Evolutionary conservation across 768 basidiomycete species (phyloP), one percentile per base, ranked within the genome.

Genomic region (Leucocoprinus leucothites): DNA sequence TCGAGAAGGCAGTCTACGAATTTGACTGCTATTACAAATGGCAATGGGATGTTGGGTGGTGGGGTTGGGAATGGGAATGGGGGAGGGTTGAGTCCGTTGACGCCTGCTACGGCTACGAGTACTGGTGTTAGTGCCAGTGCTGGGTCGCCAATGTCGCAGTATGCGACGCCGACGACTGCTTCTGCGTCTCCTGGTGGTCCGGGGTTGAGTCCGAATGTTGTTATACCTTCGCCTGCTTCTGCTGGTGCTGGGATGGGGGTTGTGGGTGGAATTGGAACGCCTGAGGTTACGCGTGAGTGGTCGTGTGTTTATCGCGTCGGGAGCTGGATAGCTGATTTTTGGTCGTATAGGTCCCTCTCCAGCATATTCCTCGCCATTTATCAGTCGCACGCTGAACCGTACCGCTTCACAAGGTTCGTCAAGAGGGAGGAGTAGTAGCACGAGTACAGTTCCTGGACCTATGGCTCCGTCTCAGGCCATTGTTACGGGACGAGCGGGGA

Each of bases 361-460:
- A 11, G 69, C 67, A 26, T 76, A 80, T 59, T 54, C 72, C 0
- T 71, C 71, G 22, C 77, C 82, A 0, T 89, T 89, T 63, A 72
- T 89, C 43, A 75, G 79, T 5, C 80, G 87, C 2, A 82, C 81
- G 11, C 67, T 88, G 54, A 89, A 87, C 62, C 75, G 87, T 31
- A 84, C 87, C 4, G 71, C 79, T 41, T 86, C 85, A 22, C 76
- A 86, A 56, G 80, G 78, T 1, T 88, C 86, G 1, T 83, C 83
- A 14, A 77, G 77, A 42, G 85, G 82, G 1, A 79, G 85, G 53
- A 56, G 28, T 43, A 56, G 41, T 36, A 56, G 40, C 8, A 35
- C 40, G 18, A 67, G 74, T 34, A 82, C 82, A 3, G 69, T 13
- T 78, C 74, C 82, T 3, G 69, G 6, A 78, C 75, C 14, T 51